A percentile compares a stretch with the other conserved stretches of the same genome.
Evolutionary conservation across 2,329 filamentous ascomycete genomes (phyloP).

Genomic region (Colletotrichum neosansevieriae): DNA sequence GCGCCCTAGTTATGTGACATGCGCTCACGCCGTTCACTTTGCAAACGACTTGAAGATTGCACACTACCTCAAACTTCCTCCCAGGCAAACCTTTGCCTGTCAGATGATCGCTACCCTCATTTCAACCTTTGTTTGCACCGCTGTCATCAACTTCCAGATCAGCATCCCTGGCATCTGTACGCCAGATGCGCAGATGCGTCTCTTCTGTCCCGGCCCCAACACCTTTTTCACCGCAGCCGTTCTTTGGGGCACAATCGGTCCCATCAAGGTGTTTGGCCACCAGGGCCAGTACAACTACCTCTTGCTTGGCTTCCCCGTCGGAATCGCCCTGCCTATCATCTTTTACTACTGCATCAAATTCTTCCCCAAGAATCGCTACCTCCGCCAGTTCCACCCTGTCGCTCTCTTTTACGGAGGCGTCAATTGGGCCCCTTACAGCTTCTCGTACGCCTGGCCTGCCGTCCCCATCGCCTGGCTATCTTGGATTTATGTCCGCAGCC

Average conservation of each 20-base stretch:
- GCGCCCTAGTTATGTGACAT: conserved; percentile 54
- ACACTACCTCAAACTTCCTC: conserved; percentile 72
- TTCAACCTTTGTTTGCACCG: conserved; percentile 63
- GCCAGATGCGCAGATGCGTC: conserved; percentile 58
- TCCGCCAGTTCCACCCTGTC: conserved; percentile 61
- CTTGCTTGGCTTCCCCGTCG: conserved; percentile 63
- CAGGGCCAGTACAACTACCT: conserved; percentile 61
- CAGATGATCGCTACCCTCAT: conserved; percentile 70
- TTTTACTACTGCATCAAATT: conserved; percentile 57
- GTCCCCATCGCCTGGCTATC: conserved; percentile 42
- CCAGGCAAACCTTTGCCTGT: conserved; percentile 68
- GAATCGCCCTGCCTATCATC: conserved; percentile 57
- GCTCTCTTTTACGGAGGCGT: conserved; percentile 61
- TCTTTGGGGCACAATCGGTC: conserved; percentile 67
- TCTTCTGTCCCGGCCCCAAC: conserved; percentile 65
- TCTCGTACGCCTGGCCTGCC: conserved; percentile 41
- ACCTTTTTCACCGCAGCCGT: conserved; percentile 69
- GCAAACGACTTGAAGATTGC: conserved; percentile 62
- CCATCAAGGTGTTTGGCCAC: conserved; percentile 62
- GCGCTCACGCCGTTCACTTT: conserved; percentile 64
- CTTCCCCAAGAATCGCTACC: conserved; percentile 49
- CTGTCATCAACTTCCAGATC: conserved; percentile 60
- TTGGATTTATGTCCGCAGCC: conserved; percentile 49
- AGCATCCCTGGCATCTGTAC: conserved; percentile 64
- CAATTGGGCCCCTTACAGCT: conserved; percentile 60